phyloP scores from a whole-genome alignment of 495 filamentous ascomycete species.

The Aspergillus taichungensis region DNA sequence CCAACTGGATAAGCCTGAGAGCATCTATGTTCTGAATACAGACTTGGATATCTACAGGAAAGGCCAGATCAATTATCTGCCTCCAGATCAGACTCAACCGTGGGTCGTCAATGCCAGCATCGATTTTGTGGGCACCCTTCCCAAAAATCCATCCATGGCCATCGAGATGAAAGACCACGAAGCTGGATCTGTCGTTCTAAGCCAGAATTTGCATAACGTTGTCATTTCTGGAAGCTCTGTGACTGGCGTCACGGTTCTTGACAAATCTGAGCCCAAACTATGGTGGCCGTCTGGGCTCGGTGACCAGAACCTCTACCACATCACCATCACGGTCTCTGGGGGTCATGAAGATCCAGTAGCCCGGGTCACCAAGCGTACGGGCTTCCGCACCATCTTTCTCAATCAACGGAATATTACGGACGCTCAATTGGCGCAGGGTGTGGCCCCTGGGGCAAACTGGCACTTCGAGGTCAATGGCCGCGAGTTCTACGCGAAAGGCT shows the following conservation, averaged over 20 bases:
- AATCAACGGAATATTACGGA: slow-evolving; percentile 53
- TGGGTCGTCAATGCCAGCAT: slow-evolving; percentile 67
- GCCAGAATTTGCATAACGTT: slow-evolving; percentile 34
- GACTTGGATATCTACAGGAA: slow-evolving; percentile 52
- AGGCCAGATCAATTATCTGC: slow-evolving; percentile 51
- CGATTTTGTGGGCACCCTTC: slow-evolving; percentile 49
- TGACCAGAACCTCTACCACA: slow-evolving; percentile 50
- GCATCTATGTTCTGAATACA: slow-evolving; percentile 48
- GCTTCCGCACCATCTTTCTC: slow-evolving; percentile 60
- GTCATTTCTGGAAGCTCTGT: slow-evolving; percentile 38
- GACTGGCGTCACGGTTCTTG: slow-evolving; percentile 41
- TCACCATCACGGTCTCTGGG: slow-evolving; percentile 41
- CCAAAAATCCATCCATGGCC: slow-evolving; percentile 35
- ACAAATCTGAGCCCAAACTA: slow-evolving; percentile 39
- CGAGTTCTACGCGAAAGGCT: slow-evolving; percentile 60
- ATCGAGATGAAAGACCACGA: slow-evolving; percentile 45
- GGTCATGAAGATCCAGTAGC: slow-evolving; percentile 26
- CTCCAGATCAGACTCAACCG: slow-evolving; percentile 49
- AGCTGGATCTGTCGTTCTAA: slow-evolving; percentile 38
- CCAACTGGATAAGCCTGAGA: slow-evolving; percentile 37
- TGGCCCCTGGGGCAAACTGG: slow-evolving; percentile 58
- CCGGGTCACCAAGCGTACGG: slow-evolving; percentile 46
- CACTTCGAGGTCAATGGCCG: slow-evolving; percentile 63
- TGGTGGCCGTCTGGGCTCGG: slow-evolving; percentile 60
- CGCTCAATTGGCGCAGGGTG: slow-evolving; percentile 45